Evolutionary conservation across 192 early-diverging fungal genomes (phyloP).

Genomic region (Paraglomus brasilianum): DNA sequence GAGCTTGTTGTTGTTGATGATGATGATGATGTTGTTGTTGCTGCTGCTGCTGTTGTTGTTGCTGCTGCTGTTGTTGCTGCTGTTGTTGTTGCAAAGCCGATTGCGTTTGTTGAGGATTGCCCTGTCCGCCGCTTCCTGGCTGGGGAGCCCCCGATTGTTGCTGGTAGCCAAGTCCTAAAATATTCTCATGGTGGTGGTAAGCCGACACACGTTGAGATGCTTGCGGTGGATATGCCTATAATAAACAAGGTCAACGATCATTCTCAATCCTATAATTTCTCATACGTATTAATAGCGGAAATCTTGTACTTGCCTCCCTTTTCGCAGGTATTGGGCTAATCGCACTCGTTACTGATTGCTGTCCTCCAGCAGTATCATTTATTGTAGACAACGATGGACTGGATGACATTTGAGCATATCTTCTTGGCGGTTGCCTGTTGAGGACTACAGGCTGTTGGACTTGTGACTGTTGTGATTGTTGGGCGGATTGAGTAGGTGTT

Average conservation of each 20-base stretch:
- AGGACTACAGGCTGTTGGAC: conserved; percentile 24
- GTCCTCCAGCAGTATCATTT: neutral
- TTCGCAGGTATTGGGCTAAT: conserved; percentile 3
- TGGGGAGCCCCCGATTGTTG: too few relatives aligned
- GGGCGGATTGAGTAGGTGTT: conserved; percentile 12
- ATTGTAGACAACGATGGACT: neutral
- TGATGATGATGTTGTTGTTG: conserved; percentile 28
- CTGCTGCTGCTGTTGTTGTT: conserved; percentile 22
- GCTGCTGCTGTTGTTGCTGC: conserved; percentile 22
- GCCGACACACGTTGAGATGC: too few relatives aligned
- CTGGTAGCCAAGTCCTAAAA: too few relatives aligned
- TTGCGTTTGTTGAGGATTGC: neutral
- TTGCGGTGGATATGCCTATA: too few relatives aligned
- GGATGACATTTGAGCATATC: neutral
- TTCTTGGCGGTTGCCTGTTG: conserved; percentile 11
- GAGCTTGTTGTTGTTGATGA: conserved; percentile 30
- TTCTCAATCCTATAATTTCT: too few relatives aligned
- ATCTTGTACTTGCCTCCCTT: too few relatives aligned
- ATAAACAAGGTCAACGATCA: too few relatives aligned
- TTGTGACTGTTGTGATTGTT: conserved; percentile 32
- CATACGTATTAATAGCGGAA: too few relatives aligned
- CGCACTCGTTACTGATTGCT: neutral
- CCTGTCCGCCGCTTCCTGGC: too few relatives aligned
- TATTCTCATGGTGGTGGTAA: too few relatives aligned
- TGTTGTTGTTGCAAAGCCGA: conserved; percentile 5